Percentiles rank a stretch among this genome's conserved stretches.
phyloP scores from a whole-genome alignment of 2,329 filamentous ascomycete genomes.

The Microdochium paspali region DNA sequence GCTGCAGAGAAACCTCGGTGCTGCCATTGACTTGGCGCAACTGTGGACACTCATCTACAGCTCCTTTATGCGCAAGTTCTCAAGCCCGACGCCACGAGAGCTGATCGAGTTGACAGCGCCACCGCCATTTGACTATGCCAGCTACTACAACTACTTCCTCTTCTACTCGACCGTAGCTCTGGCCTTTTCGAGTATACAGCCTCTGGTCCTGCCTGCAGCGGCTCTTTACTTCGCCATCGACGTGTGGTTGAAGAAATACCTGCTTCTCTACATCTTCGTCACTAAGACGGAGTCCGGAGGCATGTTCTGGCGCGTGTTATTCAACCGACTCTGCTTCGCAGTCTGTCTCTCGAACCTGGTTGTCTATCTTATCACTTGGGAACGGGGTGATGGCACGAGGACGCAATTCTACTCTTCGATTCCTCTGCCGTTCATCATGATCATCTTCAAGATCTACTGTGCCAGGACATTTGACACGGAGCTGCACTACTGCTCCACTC shows the following conservation, averaged over 20 bases:
- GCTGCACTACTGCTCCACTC: slow-evolving; percentile 71
- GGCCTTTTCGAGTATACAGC: slow-evolving; percentile 77
- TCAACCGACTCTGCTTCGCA: slow-evolving; percentile 86
- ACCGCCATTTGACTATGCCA: slow-evolving; percentile 86
- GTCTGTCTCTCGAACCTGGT: slow-evolving; percentile 70
- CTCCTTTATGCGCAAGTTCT: slow-evolving; percentile 76
- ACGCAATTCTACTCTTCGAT: slow-evolving; percentile 56
- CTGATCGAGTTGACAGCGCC: slow-evolving; percentile 90
- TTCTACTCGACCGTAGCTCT: slow-evolving; percentile 88
- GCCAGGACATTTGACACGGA: slow-evolving; percentile 64
- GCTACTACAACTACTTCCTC: slow-evolving; percentile 96
- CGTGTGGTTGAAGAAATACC: slow-evolving; percentile 86
- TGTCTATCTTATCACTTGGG: slow-evolving; percentile 66
- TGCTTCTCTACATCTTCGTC: slow-evolving; percentile 87
- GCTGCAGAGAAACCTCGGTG: slow-evolving; percentile 84
- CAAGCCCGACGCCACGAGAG: slow-evolving; percentile 80
- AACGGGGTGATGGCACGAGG: slow-evolving; percentile 52
- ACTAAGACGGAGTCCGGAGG: slow-evolving; percentile 96
- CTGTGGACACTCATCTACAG: slow-evolving; percentile 75
- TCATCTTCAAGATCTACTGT: slow-evolving; percentile 85
- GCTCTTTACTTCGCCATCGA: slow-evolving; percentile 87
- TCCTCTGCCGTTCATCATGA: slow-evolving; percentile 69
- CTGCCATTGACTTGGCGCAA: slow-evolving; percentile 88
- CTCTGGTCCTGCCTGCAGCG: slow-evolving; percentile 75
- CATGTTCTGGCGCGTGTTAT: slow-evolving; percentile 81